Base-by-base conservation (phyloP, 208 protist genomes). In the Endotrypanum monterogeii region DNA sequence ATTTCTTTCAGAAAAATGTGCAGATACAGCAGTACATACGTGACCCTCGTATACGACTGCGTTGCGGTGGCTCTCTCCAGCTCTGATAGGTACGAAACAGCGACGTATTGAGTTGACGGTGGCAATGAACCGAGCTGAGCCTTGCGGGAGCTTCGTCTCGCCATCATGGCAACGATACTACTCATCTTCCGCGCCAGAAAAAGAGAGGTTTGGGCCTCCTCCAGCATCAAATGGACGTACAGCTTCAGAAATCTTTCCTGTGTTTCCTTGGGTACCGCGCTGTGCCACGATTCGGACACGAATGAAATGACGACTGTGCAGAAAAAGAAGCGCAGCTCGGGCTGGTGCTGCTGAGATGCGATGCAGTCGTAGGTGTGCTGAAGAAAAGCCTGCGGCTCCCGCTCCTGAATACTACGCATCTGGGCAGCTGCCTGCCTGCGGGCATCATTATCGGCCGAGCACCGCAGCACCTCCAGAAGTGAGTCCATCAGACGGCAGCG, bases 1-100 rank as follows among this genome's bases (percentile, higher is more conserved):
- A 86, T 74, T 41, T 91, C 85, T 81, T 95, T 94, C 8, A 96
- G 58, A 16, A 96, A 74, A 0, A 95, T 18, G 71, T 95, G 92
- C 7, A 93, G 58, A 28, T 70, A 56, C 2, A 95, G 82, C 57
- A 94, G 86, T 25, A 82, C n/a, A 41, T 84, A 86, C 16, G 82
- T 69, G 8, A 83, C 58, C 1, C 44, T 61, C 30, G 35, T 61
- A n/a, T 70, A 41, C n/a, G 60, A 61, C 51, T 51, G 37, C 48
- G 61, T 35, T 30, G 50, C 46, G 28, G 73, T 30, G 7, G 81
- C 74, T 8, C 16, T 55, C 46, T 30, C 25, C 44, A 71, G 25
- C 67, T 46, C 71, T 20, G 66, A 52, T 12, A 79, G 68, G 74
- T 93, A 90, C 37, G 70, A 68, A 12, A 23, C 57, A 8, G 76